Evolutionary conservation across 2,329 filamentous ascomycete genomes (phyloP).

Genomic region (Colletotrichum agaves): DNA sequence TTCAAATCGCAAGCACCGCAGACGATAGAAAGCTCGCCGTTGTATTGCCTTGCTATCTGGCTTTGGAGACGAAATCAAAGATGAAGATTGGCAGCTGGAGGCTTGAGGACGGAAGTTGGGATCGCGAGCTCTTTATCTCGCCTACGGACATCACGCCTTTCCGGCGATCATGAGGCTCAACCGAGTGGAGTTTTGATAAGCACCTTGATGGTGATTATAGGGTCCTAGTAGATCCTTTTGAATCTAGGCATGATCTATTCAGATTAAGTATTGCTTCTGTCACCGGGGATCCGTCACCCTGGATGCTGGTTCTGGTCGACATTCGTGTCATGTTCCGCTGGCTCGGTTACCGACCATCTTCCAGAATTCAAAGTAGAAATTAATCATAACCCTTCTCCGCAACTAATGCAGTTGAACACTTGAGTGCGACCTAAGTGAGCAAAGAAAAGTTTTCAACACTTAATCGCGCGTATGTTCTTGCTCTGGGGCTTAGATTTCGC

Average conservation of each 20-base stretch:
- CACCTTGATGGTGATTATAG: constrained; percentile 19
- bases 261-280: background rate
- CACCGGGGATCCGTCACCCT: background rate
- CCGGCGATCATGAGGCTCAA: constrained; percentile 12
- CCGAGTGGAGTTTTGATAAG: constrained; percentile 12
- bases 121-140: background rate
- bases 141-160: background rate
- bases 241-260: constrained; percentile 13
- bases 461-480: constrained; percentile 22
- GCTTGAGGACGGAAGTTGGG: background rate
- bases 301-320: constrained; percentile 9
- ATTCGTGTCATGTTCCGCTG: constrained; percentile 3
- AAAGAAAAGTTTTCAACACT: background rate
- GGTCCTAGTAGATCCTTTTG: background rate
- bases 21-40: constrained; percentile 37
- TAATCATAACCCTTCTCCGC: constrained; percentile 20
- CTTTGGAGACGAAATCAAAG: background rate
- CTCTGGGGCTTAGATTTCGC: constrained; percentile 4
- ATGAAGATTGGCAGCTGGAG: background rate
- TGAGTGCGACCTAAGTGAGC: background rate
- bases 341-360: constrained; percentile 16
- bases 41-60: background rate
- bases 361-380: too few species aligned
- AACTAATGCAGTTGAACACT: background rate
- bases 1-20: constrained; percentile 38